Percentiles rank a stretch among this genome's conserved stretches.
Conservation (phyloP, 2,329 filamentous ascomycete species). For the Penicillium capsulatum region DNA sequence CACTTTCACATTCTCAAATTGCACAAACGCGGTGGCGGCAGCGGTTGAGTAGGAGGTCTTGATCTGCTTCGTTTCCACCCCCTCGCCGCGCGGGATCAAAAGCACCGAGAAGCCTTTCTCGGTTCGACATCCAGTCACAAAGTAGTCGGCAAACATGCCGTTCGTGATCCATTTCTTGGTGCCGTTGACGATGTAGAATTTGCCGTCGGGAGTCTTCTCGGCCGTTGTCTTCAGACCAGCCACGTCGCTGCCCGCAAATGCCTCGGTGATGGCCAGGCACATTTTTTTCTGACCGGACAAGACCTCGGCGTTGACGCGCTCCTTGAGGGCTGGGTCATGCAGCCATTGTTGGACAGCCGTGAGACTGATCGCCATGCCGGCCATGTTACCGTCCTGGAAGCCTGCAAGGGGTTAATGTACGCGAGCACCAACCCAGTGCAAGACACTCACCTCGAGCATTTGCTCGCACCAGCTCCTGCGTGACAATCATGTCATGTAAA, state of each 20-base stretch:
- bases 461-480: slow-evolving; percentile 67
- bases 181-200: slow-evolving; percentile 59
- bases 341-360: slow-evolving; percentile 78
- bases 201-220: slow-evolving; percentile 68
- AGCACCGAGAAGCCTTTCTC: slow-evolving; percentile 75
- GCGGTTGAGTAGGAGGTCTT: slow-evolving; percentile 68
- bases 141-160: slow-evolving; percentile 76
- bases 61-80: slow-evolving; percentile 60
- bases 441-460: slow-evolving; percentile 56
- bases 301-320: slow-evolving; percentile 65
- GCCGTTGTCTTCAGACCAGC: slow-evolving; percentile 75
- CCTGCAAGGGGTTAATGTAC: slow-evolving; percentile 31
- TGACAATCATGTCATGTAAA: slow-evolving; percentile 74
- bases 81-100: slow-evolving; percentile 68
- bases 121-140: slow-evolving; percentile 74
- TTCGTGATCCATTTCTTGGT: slow-evolving; percentile 77
- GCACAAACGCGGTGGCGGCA: slow-evolving; percentile 74
- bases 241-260: slow-evolving; percentile 80
- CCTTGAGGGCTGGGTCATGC: slow-evolving; percentile 61
- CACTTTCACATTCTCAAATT: slow-evolving; percentile 83
- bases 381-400: slow-evolving; percentile 83
- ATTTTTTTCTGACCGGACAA: slow-evolving; percentile 82
- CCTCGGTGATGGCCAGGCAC: slow-evolving; percentile 81
- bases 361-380: slow-evolving; percentile 77
- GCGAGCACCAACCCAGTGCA: not conserved